Conservation (phyloP, 169 alveolate species). For the Plasmodium ovale region DNA sequence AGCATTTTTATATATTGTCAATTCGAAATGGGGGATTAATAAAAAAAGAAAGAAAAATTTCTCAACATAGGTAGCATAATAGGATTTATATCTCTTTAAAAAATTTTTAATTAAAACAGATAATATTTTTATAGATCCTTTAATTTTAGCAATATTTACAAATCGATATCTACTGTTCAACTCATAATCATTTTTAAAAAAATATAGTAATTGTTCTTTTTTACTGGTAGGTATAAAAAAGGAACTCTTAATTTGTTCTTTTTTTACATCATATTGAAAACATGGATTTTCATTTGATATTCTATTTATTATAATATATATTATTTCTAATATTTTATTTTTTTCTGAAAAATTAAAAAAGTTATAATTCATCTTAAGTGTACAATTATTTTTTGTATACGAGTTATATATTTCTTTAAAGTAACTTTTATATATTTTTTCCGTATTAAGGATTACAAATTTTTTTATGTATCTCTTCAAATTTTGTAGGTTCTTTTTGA, state of each 20-base stretch:
- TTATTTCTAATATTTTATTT: slow-evolving; percentile 19
- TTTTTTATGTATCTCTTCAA: slow-evolving; percentile 26
- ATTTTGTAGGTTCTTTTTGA: neutral
- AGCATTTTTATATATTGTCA: slow-evolving; percentile 8
- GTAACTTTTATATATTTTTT: neutral
- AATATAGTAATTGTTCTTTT: slow-evolving; percentile 34
- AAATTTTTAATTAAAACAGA: slow-evolving; percentile 10
- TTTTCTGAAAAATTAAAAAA: slow-evolving; percentile 39
- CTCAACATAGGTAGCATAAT: neutral
- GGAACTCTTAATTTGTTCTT: neutral
- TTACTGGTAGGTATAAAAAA: slow-evolving; percentile 4
- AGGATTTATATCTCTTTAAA: neutral
- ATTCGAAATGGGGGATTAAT: slow-evolving; percentile 63
- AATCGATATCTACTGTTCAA: slow-evolving; percentile 12
- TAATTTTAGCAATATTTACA: slow-evolving; percentile 30
- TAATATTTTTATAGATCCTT: slow-evolving; percentile 41
- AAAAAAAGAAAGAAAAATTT: slow-evolving; percentile 11
- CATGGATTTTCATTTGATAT: slow-evolving; percentile 31
- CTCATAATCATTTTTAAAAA: slow-evolving; percentile 19
- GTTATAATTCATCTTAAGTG: slow-evolving; percentile 18
- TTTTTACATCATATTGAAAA: slow-evolving; percentile 11
- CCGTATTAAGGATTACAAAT: neutral
- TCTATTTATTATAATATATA: slow-evolving; percentile 34
- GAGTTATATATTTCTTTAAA: slow-evolving; percentile 6
- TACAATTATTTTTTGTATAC: neutral